Conservation (phyloP, 805 yeast genomes). For the Lipomyces starkeyi region DNA sequence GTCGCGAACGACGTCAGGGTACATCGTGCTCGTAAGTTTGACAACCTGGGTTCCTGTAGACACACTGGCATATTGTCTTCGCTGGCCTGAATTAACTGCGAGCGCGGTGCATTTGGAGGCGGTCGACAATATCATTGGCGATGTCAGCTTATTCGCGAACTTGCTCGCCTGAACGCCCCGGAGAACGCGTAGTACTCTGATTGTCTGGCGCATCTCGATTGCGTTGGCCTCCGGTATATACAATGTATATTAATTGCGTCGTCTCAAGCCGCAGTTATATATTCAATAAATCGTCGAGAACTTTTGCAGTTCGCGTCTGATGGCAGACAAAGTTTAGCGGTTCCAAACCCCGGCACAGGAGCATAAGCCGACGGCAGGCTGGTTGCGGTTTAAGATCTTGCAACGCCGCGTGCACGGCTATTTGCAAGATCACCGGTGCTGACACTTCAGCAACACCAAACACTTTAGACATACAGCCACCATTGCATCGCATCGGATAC, state of each 20-base stretch:
- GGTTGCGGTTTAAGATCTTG: background rate
- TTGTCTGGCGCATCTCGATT: background rate
- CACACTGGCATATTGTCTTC: background rate
- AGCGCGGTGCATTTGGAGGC: background rate
- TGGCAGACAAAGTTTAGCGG: background rate
- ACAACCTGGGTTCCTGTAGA: slow-evolving; percentile 23
- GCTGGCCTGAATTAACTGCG: background rate
- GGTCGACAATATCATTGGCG: background rate
- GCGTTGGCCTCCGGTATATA: background rate
- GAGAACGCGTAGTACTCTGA: background rate
- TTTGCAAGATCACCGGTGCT: background rate
- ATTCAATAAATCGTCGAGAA: background rate
- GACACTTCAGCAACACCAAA: background rate
- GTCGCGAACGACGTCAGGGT: slow-evolving; percentile 40
- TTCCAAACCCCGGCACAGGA: background rate
- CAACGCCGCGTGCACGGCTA: background rate
- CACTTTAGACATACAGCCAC: background rate
- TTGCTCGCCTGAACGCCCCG: background rate
- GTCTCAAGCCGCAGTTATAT: background rate
- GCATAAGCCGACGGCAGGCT: background rate
- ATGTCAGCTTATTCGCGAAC: background rate
- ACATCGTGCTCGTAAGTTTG: slow-evolving; percentile 37
- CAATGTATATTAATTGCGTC: background rate
- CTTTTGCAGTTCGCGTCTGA: no score
- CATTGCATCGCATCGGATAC: background rate